Base-by-base conservation (phyloP, 768 basidiomycete species). In the Leccinum disarticulatum region DNA sequence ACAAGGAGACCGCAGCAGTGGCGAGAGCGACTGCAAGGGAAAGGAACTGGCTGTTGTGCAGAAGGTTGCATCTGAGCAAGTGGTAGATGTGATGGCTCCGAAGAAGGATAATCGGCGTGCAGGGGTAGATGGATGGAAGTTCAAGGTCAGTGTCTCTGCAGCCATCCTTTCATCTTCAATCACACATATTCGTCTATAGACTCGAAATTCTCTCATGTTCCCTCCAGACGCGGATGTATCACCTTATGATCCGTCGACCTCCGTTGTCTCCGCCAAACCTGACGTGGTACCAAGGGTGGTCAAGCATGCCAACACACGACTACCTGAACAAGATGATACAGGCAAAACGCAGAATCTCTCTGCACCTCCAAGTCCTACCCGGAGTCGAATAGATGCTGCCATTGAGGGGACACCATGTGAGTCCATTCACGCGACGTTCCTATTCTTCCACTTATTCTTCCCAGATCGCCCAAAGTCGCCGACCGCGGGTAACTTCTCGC, bases 191-290 rank as follows among this genome's bases (percentile, higher is more conserved):
- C 47, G 30, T 25, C 28, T 49, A 3, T 66, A 97, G 95, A 83
- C 93, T 28, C 87, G 97, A 59, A 99, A 99, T 75, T 87, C 91
- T 4, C 79, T 99, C 55, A 97, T 97, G 93, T 99, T 98, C 69
- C 70, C 89, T 0, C 95, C 97, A 2, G 97, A 97, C 67, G 93
- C 92, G 28, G 90, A 99, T 70, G 79, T 84, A 49, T 85, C 89
- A 22, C 91, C 93, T 1, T 91, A 94, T 67, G 81, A 87, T 69
- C 73, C 76, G 4, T 73, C 75, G 50, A 68, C 68, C 4, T 66
- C 74, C 54, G 58, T 72, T 36, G 60, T 68, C 27, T 59, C 73
- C n/a, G 62, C 63, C 7, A 74, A 72, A 36, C 52, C 66, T 33
- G 76, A 74, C 25, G 78, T 70, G 6, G 80, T 81, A 59, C 80